Conservation (phyloP, 495 filamentous ascomycete species). For the Cladorrhinum samala region DNA sequence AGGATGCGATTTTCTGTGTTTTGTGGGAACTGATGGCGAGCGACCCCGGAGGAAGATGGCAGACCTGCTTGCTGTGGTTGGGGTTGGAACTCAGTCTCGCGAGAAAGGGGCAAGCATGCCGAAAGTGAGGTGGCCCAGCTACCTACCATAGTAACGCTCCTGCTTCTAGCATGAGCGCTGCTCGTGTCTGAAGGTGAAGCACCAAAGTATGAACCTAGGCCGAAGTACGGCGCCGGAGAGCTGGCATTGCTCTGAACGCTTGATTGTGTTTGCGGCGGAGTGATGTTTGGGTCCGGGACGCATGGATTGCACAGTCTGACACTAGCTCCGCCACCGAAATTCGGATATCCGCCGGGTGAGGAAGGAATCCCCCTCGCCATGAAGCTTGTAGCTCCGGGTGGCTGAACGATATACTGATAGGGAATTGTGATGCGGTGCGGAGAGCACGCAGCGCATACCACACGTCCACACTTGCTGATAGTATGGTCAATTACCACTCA, state of each 20-base stretch:
- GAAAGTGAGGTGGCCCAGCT: neutral
- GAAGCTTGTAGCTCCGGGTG: conserved; percentile 47
- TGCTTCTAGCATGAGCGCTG: conserved; percentile 30
- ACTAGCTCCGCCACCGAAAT: conserved; percentile 64
- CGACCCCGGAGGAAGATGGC: conserved; percentile 15
- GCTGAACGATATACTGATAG: conserved; percentile 84
- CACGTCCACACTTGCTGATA: conserved; percentile 81
- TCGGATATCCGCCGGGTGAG: conserved; percentile 41
- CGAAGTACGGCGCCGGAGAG: neutral
- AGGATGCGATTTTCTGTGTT: conserved; percentile 29
- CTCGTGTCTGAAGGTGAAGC: conserved; percentile 5
- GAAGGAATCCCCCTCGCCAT: conserved; percentile 39
- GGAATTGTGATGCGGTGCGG: conserved; percentile 95
- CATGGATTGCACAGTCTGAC: conserved; percentile 93
- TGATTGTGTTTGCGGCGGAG: conserved; percentile 44
- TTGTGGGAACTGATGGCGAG: conserved; percentile 11
- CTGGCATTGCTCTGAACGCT: conserved; percentile 25
- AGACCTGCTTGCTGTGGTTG: conserved; percentile 14
- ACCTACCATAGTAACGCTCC: conserved; percentile 43
- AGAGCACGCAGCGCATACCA: conserved; percentile 87
- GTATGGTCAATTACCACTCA: conserved; percentile 1
- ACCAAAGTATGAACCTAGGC: conserved; percentile 24
- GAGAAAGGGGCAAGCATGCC: neutral
- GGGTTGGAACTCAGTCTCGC: neutral
- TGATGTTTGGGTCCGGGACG: conserved; percentile 82